Evolutionary conservation across 2,329 filamentous ascomycete species (phyloP).

Genomic region (Ophiostoma ulmi): DNA sequence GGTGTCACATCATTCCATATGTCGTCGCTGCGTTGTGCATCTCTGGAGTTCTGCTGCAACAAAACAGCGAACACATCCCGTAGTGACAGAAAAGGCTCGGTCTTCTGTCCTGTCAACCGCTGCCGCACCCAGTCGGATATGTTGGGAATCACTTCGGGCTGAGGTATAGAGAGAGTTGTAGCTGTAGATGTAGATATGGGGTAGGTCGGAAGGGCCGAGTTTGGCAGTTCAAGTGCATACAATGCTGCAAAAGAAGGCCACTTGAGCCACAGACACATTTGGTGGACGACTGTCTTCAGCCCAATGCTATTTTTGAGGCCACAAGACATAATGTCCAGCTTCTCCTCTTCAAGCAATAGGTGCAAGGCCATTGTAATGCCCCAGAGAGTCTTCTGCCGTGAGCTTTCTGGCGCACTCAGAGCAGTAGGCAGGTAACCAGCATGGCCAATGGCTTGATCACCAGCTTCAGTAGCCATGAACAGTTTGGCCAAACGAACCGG

Average conservation of each 20-base stretch:
- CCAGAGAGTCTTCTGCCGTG: slow-evolving; percentile 56
- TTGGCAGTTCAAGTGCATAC: slow-evolving; percentile 51
- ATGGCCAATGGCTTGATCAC: slow-evolving; percentile 48
- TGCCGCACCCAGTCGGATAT: slow-evolving; percentile 52
- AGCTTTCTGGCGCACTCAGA: slow-evolving; percentile 46
- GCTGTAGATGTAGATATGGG: slow-evolving; percentile 28
- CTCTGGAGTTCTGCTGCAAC: slow-evolving; percentile 36
- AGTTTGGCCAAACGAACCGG: slow-evolving; percentile 57
- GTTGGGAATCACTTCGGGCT: slow-evolving; percentile 34
- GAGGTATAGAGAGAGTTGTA: slow-evolving; percentile 27
- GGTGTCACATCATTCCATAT: slow-evolving; percentile 52
- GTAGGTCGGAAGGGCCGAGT: slow-evolving; percentile 36
- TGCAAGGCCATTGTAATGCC: slow-evolving; percentile 73
- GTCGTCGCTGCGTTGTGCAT: slow-evolving; percentile 34
- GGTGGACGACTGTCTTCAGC: slow-evolving; percentile 69
- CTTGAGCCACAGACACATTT: slow-evolving; percentile 75
- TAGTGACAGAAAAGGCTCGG: slow-evolving; percentile 40
- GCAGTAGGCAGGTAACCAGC: slow-evolving; percentile 63
- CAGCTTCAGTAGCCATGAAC: slow-evolving; percentile 59
- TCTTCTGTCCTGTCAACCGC: slow-evolving; percentile 39
- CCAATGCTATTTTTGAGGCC: slow-evolving; percentile 40
- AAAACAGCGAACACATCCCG: slow-evolving; percentile 43
- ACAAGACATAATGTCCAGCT: slow-evolving; percentile 60
- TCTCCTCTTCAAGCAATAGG: slow-evolving; percentile 82
- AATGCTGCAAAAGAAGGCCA: slow-evolving; percentile 52